phyloP scores from a whole-genome alignment of 225 moss, liverwort and hornwort species.

The Polytrichum commune region DNA sequence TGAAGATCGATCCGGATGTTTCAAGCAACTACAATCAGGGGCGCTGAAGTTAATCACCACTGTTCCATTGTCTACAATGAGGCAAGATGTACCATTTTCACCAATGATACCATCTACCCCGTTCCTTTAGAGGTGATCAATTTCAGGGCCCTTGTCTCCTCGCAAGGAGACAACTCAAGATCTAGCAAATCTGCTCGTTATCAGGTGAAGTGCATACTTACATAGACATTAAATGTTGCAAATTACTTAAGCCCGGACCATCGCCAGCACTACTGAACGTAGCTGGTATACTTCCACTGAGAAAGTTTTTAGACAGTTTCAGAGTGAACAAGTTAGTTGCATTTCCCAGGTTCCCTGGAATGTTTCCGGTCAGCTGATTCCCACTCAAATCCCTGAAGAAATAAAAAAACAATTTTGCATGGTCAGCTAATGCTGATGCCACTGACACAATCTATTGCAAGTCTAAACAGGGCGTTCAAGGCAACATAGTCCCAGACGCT shows the following conservation, averaged over 20 bases:
- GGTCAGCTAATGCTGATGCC: neutral
- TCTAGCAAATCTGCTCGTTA: no score
- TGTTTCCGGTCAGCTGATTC: slow-evolving; percentile 11
- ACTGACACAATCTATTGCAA: neutral
- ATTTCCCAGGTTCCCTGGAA: slow-evolving; percentile 13
- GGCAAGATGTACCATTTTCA: no score
- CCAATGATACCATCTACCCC: no score
- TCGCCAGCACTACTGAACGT: neutral
- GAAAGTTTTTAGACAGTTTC: slow-evolving; percentile 10
- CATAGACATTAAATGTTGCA: slow-evolving; percentile 2
- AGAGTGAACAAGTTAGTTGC: slow-evolving; percentile 2
- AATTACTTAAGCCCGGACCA: slow-evolving; percentile 7
- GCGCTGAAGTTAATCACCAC: no score
- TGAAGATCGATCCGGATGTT: no score
- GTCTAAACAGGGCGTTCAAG: no score
- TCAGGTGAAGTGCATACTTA: neutral
- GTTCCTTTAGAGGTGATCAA: no score
- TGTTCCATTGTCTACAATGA: no score
- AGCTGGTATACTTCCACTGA: slow-evolving; percentile 13
- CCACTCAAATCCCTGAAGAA: slow-evolving; percentile 16
- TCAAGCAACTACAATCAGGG: no score
- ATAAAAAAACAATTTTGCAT: neutral
- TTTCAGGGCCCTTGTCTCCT: no score
- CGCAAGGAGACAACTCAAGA: no score
- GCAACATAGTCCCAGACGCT: no score